Evolutionary conservation across 2,329 filamentous ascomycete species (phyloP), one percentile per base, ranked within the genome.

Genomic region (Xenosphaeropsis pyriputrescens): DNA sequence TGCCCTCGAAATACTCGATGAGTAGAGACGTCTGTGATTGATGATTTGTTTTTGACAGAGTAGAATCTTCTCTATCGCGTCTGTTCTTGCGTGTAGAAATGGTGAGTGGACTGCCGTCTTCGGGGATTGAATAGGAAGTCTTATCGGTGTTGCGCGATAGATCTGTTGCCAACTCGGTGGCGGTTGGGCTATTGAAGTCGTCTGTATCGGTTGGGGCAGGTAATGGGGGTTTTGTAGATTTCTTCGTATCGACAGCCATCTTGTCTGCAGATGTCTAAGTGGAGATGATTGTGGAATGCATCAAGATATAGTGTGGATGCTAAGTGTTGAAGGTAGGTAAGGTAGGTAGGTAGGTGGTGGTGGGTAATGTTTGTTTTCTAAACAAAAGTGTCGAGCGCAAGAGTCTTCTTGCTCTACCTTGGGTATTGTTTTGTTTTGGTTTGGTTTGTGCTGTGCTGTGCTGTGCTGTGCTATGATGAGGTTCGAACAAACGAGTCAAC

Each of bases 51-150:
- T 59, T 67, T 59, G 65, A 65, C 41, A 71, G 67, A 63, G 45
- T 57, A 46, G 61, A 68, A 43, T 56, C 53, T 30, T 56, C 59
- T 48, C 65, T 70, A 9, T 62, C 56, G 45, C 66, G 61, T 55
- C 69, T 74, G 56, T 75, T 78, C 50, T 72, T 68, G 42, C 72
- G 74, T 33, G 89, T 94, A 55, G 80, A 78, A 57, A 98, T 93
- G 43, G 85, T 96, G 52, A 98, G 79, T 32, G 88, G 86, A 38
- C 83, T 89, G 55, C 84, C 85, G 73, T 91, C 84, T 53, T 86
- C 82, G 41, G 83, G 84, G 37, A 91, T 71, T 29, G 80, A 85
- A 59, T 83, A 88, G 38, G 79, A 77, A 62, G 57, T 81, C 57
- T 74, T 71, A 57, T 78, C 72, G 48, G 72, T 78, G 43, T 73